These are phyloP conservation scores for Yarrowia sp. DNA, from an alignment of 805 yeast species.

Conservation along the genomic window DNA sequence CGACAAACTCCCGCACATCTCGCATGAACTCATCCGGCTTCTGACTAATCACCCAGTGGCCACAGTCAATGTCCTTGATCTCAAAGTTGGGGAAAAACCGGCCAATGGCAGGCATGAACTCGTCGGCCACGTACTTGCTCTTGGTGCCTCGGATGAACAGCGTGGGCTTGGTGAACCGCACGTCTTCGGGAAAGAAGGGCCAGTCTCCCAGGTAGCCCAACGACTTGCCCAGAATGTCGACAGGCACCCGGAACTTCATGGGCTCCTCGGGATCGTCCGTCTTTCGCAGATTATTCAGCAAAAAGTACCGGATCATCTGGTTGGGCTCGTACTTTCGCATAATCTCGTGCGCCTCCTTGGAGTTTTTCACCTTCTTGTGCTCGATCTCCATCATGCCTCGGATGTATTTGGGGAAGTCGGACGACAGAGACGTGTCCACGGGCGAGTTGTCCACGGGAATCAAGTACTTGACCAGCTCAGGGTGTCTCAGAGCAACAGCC, in stretches of 20 bases:
- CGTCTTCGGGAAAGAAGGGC: conserved; percentile 66
- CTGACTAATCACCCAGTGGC: conserved; percentile 70
- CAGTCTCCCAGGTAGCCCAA: conserved; percentile 76
- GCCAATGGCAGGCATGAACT: conserved; percentile 74
- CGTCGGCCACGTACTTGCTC: conserved; percentile 83
- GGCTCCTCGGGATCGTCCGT: conserved; percentile 51
- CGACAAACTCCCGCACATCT: conserved; percentile 33
- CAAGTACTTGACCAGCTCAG: conserved; percentile 64
- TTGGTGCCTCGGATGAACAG: conserved; percentile 80
- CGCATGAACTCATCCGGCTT: conserved; percentile 34
- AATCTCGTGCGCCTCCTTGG: conserved; percentile 71
- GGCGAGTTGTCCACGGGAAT: conserved; percentile 93
- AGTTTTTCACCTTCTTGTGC: conserved; percentile 54
- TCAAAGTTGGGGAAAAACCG: conserved; percentile 79
- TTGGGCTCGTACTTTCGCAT: conserved; percentile 68
- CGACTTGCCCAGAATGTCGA: conserved; percentile 65
- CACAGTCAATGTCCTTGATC: conserved; percentile 75
- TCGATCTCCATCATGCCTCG: conserved; percentile 66
- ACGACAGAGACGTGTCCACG: conserved; percentile 63
- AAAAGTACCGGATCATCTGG: conserved; percentile 71
- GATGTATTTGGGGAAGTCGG: conserved; percentile 72
- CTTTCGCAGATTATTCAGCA: conserved; percentile 70
- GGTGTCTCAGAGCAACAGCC: conserved; percentile 78
- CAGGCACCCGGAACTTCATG: conserved; percentile 66
- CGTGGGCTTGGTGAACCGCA: conserved; percentile 72